Evolutionary conservation across 352 stramenopile species (phyloP).

Genomic region (Lagenidium giganteum): DNA sequence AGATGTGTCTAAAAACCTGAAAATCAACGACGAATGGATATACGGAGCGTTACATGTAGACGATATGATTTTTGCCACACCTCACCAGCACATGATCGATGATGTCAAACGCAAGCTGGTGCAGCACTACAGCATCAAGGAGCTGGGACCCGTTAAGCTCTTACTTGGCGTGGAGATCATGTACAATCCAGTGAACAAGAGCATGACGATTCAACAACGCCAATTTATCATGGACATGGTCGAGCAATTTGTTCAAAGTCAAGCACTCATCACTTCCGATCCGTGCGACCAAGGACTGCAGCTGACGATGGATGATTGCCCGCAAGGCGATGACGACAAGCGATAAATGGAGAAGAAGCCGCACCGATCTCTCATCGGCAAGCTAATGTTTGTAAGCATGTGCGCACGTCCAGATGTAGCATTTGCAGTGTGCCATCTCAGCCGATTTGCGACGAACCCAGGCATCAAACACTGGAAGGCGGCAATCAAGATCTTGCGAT

Average conservation of each 20-base stretch:
- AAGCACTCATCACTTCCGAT: neutral
- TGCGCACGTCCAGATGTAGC: slow-evolving; percentile 3
- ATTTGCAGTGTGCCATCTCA: slow-evolving; percentile 5
- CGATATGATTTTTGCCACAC: too few species aligned
- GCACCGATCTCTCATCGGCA: slow-evolving; percentile 2
- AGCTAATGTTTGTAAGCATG: neutral
- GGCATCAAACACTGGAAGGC: slow-evolving; percentile 10
- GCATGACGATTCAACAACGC: too few species aligned
- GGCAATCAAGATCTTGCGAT: neutral
- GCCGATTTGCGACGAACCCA: slow-evolving; percentile 9
- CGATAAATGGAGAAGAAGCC: neutral
- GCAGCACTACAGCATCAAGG: slow-evolving; percentile 7
- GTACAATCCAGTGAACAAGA: neutral
- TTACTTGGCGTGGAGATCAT: slow-evolving; percentile 9
- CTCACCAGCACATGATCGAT: too few species aligned
- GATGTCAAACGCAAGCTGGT: neutral
- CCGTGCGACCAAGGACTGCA: neutral
- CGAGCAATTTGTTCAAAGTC: slow-evolving; percentile 1
- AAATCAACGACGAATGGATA: too few species aligned
- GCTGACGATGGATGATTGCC: neutral
- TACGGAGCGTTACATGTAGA: too few species aligned
- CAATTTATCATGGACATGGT: slow-evolving; percentile 2
- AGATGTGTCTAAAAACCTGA: too few species aligned
- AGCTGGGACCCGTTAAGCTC: slow-evolving; percentile 12
- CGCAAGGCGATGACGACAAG: neutral